Conservation (phyloP, 2,329 filamentous ascomycete species). For the Fusarium succisae region DNA sequence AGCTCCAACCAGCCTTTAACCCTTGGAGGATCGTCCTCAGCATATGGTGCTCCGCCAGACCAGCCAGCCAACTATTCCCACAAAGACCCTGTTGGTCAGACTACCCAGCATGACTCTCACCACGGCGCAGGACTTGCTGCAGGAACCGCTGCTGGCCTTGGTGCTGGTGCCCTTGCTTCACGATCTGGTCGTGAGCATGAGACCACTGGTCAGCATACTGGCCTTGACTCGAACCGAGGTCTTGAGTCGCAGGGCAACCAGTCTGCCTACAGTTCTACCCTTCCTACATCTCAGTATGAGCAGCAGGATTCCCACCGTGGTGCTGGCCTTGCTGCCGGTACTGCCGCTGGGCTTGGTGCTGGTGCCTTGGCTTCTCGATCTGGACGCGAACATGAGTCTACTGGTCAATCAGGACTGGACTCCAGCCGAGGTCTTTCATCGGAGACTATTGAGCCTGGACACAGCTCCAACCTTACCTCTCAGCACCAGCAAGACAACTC, state of each 20-base stretch:
- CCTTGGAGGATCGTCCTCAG: neutral
- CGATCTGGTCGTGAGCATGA: neutral
- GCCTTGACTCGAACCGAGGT: neutral
- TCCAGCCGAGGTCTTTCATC: neutral
- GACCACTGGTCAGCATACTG: neutral
- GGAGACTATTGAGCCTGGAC: neutral
- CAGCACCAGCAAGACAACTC: neutral
- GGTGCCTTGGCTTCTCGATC: neutral
- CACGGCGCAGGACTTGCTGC: neutral
- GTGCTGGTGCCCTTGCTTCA: neutral
- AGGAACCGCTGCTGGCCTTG: neutral
- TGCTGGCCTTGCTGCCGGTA: neutral
- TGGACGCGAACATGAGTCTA: neutral
- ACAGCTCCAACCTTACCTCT: neutral
- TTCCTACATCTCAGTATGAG: neutral
- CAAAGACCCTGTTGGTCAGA: neutral
- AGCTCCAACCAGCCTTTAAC: neutral
- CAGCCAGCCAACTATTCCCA: constrained; percentile 11
- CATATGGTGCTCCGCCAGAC: neutral
- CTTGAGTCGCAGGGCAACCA: neutral
- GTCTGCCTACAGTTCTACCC: neutral
- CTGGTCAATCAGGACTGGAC: neutral
- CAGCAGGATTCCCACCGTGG: constrained; percentile 1
- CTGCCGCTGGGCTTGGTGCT: neutral
- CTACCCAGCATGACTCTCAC: constrained; percentile 6